Base-by-base conservation (phyloP, 208 protist species). In the Acanthamoeba castellanii region DNA sequence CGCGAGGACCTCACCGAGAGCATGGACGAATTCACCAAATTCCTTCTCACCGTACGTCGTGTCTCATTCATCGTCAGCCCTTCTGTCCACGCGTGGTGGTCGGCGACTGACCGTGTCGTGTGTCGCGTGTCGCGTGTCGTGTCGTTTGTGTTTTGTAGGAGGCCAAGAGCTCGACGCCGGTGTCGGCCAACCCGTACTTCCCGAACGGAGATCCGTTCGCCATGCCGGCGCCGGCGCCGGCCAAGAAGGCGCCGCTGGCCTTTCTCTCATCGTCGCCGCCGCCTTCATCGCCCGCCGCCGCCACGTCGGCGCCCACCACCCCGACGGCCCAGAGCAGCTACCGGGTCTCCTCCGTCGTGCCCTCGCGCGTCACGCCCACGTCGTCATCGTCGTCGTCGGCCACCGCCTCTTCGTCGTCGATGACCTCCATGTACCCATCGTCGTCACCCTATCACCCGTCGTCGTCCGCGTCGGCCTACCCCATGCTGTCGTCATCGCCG, bases 1-100 rank as follows among this genome's bases (percentile, higher is more conserved):
- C 76, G 76, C 25, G 76, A 85, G 45, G 76, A 85, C 47, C 76
- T 85, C 25, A 85, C 76, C 37, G 76, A 85, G 34, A 85, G 45
- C 76, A 85, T 85, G 76, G 76, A 85, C 47, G 76, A 85, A 30
- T 85, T 85, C 76, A 85, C 76, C 34, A 85, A 85, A 30, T 85
- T 85, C 45, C 76, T 85, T 4, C 76, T 85, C 76, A 85, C 76
- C 11, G 68, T 76, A 76, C 68, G 16, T 13, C 30, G 30, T n/a
- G 4, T 9, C 64, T 22, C 64, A 64, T 25, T 9, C 9, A 64
- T 20, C n/a, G n/a, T n/a, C n/a, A n/a, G n/a, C n/a, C n/a, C n/a
- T n/a, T n/a, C n/a, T n/a, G n/a, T n/a, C n/a, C n/a, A n/a, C n/a
- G n/a, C n/a, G n/a, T n/a, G n/a, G n/a, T 70, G 25, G 5, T 70